Conservation (phyloP, 495 filamentous ascomycete genomes). For the Penicillium cataractarum region DNA sequence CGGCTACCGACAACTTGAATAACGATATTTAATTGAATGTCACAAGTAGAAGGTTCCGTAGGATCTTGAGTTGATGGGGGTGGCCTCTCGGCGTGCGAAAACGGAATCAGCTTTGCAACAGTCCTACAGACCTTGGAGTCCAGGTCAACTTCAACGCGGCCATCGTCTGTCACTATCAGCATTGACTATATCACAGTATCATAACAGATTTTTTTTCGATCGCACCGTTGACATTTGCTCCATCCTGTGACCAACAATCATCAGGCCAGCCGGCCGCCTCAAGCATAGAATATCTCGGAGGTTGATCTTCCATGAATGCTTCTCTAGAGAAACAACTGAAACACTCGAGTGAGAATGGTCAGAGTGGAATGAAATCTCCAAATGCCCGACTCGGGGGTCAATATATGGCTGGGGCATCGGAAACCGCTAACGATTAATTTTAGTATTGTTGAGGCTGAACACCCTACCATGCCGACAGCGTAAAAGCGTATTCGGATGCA, state of each 20-base stretch:
- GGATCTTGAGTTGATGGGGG: not conserved
- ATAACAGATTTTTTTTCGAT: not conserved
- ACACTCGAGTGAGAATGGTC: too few relatives aligned
- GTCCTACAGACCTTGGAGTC: constrained; percentile 28
- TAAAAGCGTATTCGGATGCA: too few relatives aligned
- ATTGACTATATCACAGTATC: not conserved
- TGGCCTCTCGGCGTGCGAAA: constrained; percentile 11
- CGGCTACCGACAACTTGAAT: constrained; percentile 58
- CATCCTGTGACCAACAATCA: constrained; percentile 1
- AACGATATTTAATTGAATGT: constrained; percentile 48
- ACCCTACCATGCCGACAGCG: too few relatives aligned
- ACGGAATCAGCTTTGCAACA: constrained; percentile 21
- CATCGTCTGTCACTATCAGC: constrained; percentile 22
- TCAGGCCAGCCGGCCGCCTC: constrained; percentile 13
- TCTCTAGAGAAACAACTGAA: too few relatives aligned
- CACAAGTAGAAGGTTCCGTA: constrained; percentile 9
- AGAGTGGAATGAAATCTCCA: not conserved
- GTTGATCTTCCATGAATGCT: constrained; percentile 16
- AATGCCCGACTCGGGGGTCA: too few relatives aligned
- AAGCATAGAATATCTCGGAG: constrained; percentile 11
- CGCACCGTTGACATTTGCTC: constrained; percentile 1
- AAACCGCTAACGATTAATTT: too few relatives aligned
- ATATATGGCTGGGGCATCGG: too few relatives aligned
- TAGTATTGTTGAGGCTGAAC: too few relatives aligned
- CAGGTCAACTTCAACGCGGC: constrained; percentile 31